These are phyloP conservation scores for Candida smagusa DNA, from an alignment of 1,139 yeast genomes.

Conservation along the genomic window DNA sequence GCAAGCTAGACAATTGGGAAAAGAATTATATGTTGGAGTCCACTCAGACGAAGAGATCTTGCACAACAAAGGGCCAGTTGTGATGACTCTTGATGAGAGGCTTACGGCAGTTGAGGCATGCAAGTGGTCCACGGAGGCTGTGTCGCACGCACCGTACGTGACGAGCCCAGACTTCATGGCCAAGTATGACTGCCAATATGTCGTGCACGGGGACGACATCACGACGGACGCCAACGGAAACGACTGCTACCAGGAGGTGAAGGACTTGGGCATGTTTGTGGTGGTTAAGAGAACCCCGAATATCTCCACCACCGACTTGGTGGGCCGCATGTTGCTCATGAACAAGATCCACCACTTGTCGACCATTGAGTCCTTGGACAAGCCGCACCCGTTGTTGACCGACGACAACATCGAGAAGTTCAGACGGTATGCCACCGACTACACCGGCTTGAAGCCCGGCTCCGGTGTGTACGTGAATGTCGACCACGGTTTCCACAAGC, in stretches of 20 bases:
- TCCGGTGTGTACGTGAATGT: constrained; percentile 56
- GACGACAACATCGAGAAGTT: constrained; percentile 37
- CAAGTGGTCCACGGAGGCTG: constrained; percentile 78
- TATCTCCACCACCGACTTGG: constrained; percentile 91
- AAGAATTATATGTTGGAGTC: constrained; percentile 78
- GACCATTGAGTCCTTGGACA: constrained; percentile 23
- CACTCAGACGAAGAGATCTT: constrained; percentile 88
- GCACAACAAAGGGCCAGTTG: constrained; percentile 87
- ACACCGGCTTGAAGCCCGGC: constrained; percentile 58
- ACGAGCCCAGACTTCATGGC: constrained; percentile 84
- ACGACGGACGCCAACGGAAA: constrained; percentile 94
- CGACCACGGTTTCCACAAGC: constrained; percentile 20
- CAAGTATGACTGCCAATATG: constrained; percentile 70
- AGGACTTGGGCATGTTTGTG: constrained; percentile 79
- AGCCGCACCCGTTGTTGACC: constrained; percentile 30
- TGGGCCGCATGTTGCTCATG: constrained; percentile 78
- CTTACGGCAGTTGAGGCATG: constrained; percentile 82
- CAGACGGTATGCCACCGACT: constrained; percentile 59
- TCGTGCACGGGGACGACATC: constrained; percentile 96
- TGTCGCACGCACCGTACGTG: constrained; percentile 89
- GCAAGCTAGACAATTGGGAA: constrained; percentile 82
- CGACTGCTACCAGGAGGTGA: constrained; percentile 83
- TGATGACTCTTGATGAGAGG: constrained; percentile 80
- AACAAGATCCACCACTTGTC: constrained; percentile 57
- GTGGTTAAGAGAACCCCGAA: constrained; percentile 92